Base-by-base conservation (phyloP, 352 stramenopile species). In the Phytophthora pistaciae region DNA sequence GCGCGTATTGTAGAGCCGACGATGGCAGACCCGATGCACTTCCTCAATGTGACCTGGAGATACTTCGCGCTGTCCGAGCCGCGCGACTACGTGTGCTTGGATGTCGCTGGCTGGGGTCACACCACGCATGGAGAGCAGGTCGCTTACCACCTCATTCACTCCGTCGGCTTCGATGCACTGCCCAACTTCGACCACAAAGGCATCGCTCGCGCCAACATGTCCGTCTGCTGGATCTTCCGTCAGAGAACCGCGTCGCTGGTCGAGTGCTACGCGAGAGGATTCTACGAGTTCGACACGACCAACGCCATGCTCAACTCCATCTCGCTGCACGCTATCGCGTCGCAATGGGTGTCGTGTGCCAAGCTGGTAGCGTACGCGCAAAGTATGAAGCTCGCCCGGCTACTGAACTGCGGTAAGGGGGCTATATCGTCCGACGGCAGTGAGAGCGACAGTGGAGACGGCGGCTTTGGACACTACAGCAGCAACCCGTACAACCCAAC, bases 171-270 rank as follows among this genome's bases (percentile, higher is more conserved):
- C 21, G 68, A 79, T 3, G 58, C 60, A 16, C 60, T 83, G 7
- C 78, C 75, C 7, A 75, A 33, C 21, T 73, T 73, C n/a, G 73
- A 74, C 6, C 46, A 76, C 44, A 78, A 73, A 36, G 77, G 65
- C 5, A 57, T 85, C 13, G 54, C 61, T 56, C 78, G 78, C 18
- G 69, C 60, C n/a, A 82, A 80, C 60, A 75, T 85, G 49, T 87
- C 80, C 13, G 71, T 84, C 3, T 85, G 77, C 56, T 80, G 76
- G 55, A 71, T 87, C 64, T 85, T 81, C 38, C 72, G 78, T 27
- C 80, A 87, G 60, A 53, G 56, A 53, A 75, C 72, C 18, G 56
- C 56, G 44, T 68, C 64, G 21, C 68, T 69, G 48, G 68, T 79
- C 5, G 72, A 75, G 53, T 79, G 72, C 59, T 82, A 77, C 36